Base-by-base conservation (phyloP, 345 rosid genomes). In the Salix koriyanagi region DNA sequence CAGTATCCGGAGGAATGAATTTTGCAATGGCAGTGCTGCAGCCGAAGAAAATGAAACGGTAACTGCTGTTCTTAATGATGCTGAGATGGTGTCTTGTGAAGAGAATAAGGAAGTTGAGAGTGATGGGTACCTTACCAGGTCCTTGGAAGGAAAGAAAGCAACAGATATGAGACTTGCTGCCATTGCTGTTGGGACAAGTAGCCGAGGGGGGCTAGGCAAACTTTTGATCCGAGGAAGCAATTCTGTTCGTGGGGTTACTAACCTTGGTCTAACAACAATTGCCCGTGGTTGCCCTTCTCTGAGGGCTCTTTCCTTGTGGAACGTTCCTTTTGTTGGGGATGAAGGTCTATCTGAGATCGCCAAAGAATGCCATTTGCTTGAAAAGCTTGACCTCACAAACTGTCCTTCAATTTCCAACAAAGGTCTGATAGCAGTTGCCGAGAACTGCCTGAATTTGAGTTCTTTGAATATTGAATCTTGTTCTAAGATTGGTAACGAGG, bases 91-190 rank as follows among this genome's bases (percentile, higher is more conserved):
- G 65, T 71, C 85, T 25, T 75, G 74, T 39, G 85, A 83, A 66
- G 85, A 84, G 72, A 79, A 50, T 66, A 71, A 21, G 37, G 77
- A 69, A 42, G 71, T 48, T 50, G 84, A 80, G 74, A 76, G 69
- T 34, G 91, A 86, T 81, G 97, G 94, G 18, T 79, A 77, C 82
- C 90, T 89, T 44, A 84, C 88, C 5, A 87, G 97, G 84, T 82
- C 85, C 76, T 83, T 92, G 81, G 92, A 92, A 78, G 94, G 91
- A 62, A 90, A 89, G 87, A 89, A 89, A 81, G 94, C 92, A 1
- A 88, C 97, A 10, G 97, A 92, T 76, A 60, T 84, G 75, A 88
- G 91, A 41, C 91, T 92, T 68, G 90, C 92, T 60, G 92, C 92
- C 1, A 79, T 92, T 75, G 88, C 94, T 70, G 86, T 90, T 61